Percentiles rank a stretch among this genome's conserved stretches.
These are phyloP conservation scores for Nitzschia palea DNA, from an alignment of 108 stramenopile species.

Conservation along the genomic window DNA sequence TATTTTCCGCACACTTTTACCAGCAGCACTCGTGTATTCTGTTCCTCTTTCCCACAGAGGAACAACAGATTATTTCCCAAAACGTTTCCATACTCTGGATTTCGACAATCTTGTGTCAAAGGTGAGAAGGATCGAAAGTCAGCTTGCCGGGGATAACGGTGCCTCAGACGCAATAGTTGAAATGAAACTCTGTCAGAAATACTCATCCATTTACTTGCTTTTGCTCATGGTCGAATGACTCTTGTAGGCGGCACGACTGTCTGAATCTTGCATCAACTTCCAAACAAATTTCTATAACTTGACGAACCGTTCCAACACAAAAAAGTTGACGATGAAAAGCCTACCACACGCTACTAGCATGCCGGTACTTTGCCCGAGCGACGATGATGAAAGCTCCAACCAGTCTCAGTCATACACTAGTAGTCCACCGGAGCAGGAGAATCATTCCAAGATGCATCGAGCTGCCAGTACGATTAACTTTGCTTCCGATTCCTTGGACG, in stretches of 20 bases:
- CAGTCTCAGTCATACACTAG: conserved; percentile 12
- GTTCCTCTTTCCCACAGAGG: conserved; percentile 32
- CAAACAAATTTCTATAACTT: not conserved
- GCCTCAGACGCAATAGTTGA: too few species aligned
- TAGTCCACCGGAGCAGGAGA: not conserved
- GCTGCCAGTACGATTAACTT: conserved; percentile 27
- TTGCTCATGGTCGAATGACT: too few species aligned
- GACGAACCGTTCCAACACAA: not conserved
- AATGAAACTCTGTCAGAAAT: too few species aligned
- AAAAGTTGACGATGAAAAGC: conserved; percentile 25
- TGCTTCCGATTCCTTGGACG: not conserved
- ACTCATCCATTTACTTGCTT: too few species aligned
- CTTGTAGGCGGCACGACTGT: too few species aligned
- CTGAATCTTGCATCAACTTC: too few species aligned
- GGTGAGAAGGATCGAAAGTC: conserved; percentile 22
- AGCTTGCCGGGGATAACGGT: too few species aligned
- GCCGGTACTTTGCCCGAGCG: conserved; percentile 34
- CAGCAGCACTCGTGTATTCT: too few species aligned
- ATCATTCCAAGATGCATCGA: not conserved
- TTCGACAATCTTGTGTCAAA: conserved; percentile 47
- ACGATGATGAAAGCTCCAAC: conserved; percentile 36
- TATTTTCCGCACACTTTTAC: too few species aligned
- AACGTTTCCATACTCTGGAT: conserved; percentile 39
- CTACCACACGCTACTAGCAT: conserved; percentile 27
- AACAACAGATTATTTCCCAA: conserved; percentile 21